Evolutionary conservation across 345 rosid genomes (phyloP).

Genomic region (Dipteronia sinensis): DNA sequence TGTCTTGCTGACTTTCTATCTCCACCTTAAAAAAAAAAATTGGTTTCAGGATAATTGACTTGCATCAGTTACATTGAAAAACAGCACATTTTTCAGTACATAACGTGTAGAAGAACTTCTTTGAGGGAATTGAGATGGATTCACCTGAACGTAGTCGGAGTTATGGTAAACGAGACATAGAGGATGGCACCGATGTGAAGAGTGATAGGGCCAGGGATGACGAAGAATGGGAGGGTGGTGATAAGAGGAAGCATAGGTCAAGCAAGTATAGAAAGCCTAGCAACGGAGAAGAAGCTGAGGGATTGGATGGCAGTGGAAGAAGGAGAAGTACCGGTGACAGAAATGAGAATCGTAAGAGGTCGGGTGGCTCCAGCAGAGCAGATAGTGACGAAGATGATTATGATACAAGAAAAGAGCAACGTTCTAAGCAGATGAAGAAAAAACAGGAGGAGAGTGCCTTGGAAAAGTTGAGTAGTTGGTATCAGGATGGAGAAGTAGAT

Average conservation of each 20-base stretch:
- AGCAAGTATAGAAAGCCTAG: conserved; percentile 59
- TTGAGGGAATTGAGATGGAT: conserved; percentile 42
- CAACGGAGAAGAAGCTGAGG: conserved; percentile 61
- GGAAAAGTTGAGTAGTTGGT: conserved; percentile 86
- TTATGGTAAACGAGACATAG: conserved; percentile 44
- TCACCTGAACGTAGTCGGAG: conserved; percentile 61
- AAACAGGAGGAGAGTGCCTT: conserved; percentile 91
- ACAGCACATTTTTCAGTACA: neutral
- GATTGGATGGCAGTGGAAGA: conserved; percentile 52
- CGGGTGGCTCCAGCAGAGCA: conserved; percentile 48
- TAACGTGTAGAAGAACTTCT: neutral
- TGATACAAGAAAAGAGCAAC: conserved; percentile 47
- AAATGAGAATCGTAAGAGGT: conserved; percentile 62
- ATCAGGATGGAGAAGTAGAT: conserved; percentile 89
- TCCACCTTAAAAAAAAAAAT: neutral
- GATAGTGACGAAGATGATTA: conserved; percentile 75
- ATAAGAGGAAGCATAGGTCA: conserved; percentile 66
- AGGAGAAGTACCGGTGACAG: conserved; percentile 61
- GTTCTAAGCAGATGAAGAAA: conserved; percentile 64
- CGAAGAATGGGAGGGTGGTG: conserved; percentile 59
- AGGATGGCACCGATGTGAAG: conserved; percentile 46
- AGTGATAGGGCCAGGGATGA: conserved; percentile 54
- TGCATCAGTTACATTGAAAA: neutral
- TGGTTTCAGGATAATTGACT: neutral
- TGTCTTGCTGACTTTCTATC: neutral